Evolutionary conservation across 805 yeast species (phyloP).

Genomic region (Clavispora phyllophila): DNA sequence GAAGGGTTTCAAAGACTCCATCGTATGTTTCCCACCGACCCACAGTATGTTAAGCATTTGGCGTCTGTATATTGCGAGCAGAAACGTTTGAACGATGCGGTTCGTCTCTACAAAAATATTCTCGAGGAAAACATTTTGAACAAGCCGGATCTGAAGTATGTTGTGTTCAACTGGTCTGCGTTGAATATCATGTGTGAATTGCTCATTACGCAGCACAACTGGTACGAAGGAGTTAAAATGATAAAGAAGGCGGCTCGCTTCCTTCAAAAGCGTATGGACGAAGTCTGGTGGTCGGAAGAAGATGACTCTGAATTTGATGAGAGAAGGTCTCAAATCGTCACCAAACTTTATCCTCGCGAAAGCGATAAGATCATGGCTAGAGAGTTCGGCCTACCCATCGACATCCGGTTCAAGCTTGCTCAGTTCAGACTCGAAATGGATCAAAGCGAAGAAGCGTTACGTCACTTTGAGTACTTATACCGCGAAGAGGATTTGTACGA

Average conservation of each 20-base stretch:
- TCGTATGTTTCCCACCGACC: conserved; percentile 50
- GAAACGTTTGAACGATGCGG: conserved; percentile 66
- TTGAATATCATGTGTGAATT: conserved; percentile 80
- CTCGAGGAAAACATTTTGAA: conserved; percentile 53
- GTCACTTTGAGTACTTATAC: conserved; percentile 59
- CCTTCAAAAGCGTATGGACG: conserved; percentile 66
- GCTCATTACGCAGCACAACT: conserved; percentile 63
- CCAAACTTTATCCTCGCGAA: conserved; percentile 3
- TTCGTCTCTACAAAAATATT: conserved; percentile 59
- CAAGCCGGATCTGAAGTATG: conserved; percentile 24
- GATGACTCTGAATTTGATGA: conserved; percentile 74
- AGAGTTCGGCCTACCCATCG: conserved; percentile 64
- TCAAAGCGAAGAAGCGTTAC: conserved; percentile 63
- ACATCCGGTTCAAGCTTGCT: conserved; percentile 80
- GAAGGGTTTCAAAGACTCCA: conserved; percentile 65
- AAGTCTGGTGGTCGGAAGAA: conserved; percentile 60
- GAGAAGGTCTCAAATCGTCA: conserved; percentile 37
- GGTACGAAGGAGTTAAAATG: conserved; percentile 56
- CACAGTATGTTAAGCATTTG: conserved; percentile 53
- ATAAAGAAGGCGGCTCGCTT: conserved; percentile 75
- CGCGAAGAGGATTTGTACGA: conserved; percentile 50
- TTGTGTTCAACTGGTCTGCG: conserved; percentile 79
- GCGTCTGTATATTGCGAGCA: conserved; percentile 51
- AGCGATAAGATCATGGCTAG: conserved; percentile 15
- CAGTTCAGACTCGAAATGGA: conserved; percentile 62